A percentile compares a stretch with the other conserved stretches of the same genome.
These are phyloP conservation scores for Ichthyophthirius multifiliis DNA, from an alignment of 169 alveolate genomes.

Conservation along the genomic window DNA sequence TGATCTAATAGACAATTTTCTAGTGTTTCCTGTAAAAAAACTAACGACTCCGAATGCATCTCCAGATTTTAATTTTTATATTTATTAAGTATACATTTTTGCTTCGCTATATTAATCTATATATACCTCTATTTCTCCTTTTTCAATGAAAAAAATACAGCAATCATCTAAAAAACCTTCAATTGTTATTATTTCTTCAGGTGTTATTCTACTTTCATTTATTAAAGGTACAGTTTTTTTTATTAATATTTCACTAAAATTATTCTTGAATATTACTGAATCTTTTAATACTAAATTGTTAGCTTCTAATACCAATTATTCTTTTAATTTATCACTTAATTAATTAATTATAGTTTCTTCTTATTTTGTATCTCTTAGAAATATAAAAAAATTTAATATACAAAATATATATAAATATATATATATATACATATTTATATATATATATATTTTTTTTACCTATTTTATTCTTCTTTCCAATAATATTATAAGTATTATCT, in stretches of 20 bases:
- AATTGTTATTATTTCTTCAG: not conserved
- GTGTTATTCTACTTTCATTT: not conserved
- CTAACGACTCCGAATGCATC: slow-evolving; percentile 36
- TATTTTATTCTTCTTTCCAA: slow-evolving; percentile 12
- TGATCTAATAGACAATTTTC: slow-evolving; percentile 15
- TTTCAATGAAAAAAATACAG: slow-evolving; percentile 6
- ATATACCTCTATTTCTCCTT: slow-evolving; percentile 10
- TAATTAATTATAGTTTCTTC: not conserved
- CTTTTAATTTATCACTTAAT: not conserved
- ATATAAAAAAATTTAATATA: no score
- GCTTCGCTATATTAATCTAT: no score
- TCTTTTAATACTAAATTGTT: not conserved
- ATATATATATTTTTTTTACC: no score
- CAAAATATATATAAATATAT: no score
- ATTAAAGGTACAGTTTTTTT: not conserved
- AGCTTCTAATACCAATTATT: not conserved
- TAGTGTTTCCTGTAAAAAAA: slow-evolving; percentile 22
- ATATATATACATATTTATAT: no score
- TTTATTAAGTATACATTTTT: no score
- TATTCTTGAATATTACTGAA: not conserved
- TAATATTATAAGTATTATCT: slow-evolving; percentile 1
- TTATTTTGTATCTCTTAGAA: not conserved
- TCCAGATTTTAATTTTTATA: no score
- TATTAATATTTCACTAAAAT: not conserved
- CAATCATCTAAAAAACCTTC: not conserved